Evolutionary conservation across 2,329 filamentous ascomycete species (phyloP), one percentile per base, ranked within the genome.

Genomic region (Arthrobotrys sphaeroides): DNA sequence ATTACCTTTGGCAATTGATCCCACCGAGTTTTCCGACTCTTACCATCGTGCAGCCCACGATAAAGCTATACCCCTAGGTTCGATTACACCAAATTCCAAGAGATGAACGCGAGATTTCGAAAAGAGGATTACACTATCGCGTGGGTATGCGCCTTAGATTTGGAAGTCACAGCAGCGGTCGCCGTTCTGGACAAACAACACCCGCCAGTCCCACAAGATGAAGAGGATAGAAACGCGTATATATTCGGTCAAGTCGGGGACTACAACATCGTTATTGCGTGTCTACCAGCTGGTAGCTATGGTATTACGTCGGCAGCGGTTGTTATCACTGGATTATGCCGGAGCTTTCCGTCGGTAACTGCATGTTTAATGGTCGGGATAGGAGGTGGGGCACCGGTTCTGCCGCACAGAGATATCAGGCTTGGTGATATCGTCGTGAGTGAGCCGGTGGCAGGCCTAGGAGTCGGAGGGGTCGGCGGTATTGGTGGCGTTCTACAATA

Each of bases 61-160:
- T n/a, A n/a, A n/a, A n/a, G n/a, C n/a, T n/a, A n/a, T n/a, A n/a
- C n/a, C n/a, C n/a, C n/a, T n/a, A n/a, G n/a, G n/a, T n/a, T n/a
- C n/a, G n/a, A n/a, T n/a, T n/a, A n/a, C n/a, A n/a, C n/a, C n/a
- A n/a, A n/a, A n/a, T n/a, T n/a, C n/a, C n/a, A 40, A 40, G 5
- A 7, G 12, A 40, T 40, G 36, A 40, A 13, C 3, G 3, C 5
- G 36, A 5, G 36, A 3, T 13, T 6, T 13, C 9, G 18, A 16
- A 22, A 28, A 28, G 43, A 38, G 5, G 53, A 65, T 31, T 79
- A 78, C 22, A 77, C 45, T 0, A 57, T 79, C 0, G 77, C 77
- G 24, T 79, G 78, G 78, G 73, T 79, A 5, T 73, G 70, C 45
- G 78, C 78, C 4, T 36, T 79, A 9, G 55, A 66, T 1, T 5